Conservation (phyloP, 2,329 filamentous ascomycete genomes). For the Fusarium guadeloupense region DNA sequence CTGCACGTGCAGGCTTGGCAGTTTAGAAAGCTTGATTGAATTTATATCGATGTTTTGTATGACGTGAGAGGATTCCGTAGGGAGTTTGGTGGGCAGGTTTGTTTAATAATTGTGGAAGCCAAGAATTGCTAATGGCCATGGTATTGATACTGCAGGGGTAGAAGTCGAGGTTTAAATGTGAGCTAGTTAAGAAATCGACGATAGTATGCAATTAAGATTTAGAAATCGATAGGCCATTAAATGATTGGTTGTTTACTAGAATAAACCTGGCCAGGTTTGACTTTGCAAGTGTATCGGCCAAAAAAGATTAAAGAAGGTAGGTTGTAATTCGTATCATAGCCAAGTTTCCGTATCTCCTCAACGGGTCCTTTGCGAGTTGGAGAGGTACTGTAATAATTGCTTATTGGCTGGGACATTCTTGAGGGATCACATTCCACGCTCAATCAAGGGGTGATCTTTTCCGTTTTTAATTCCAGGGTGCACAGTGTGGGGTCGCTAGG, state of each 20-base stretch:
- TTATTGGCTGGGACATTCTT: not conserved
- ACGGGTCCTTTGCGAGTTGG: not conserved
- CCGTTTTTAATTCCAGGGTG: not conserved
- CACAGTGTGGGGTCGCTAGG: slow-evolving; percentile 27
- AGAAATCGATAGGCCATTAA: not conserved
- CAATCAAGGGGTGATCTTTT: slow-evolving; percentile 19
- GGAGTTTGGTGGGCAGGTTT: slow-evolving; percentile 1
- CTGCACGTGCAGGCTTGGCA: slow-evolving; percentile 38
- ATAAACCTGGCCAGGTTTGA: not conserved
- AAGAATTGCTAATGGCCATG: not conserved
- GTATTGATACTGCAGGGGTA: not conserved
- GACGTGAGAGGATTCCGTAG: slow-evolving; percentile 8
- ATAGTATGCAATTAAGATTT: not conserved
- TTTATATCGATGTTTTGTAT: slow-evolving; percentile 14
- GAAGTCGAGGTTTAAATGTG: not conserved
- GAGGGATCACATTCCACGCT: not conserved
- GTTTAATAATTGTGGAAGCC: not conserved
- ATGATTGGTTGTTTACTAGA: not conserved
- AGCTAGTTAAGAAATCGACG: not conserved
- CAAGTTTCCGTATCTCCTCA: not conserved
- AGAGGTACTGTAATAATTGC: no score
- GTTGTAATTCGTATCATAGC: no score
- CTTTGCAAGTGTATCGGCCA: no score
- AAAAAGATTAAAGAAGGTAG: no score
- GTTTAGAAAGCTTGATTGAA: slow-evolving; percentile 34